Evolutionary conservation across 768 basidiomycete species (phyloP).

Genomic region (Termitomyces sp.): DNA sequence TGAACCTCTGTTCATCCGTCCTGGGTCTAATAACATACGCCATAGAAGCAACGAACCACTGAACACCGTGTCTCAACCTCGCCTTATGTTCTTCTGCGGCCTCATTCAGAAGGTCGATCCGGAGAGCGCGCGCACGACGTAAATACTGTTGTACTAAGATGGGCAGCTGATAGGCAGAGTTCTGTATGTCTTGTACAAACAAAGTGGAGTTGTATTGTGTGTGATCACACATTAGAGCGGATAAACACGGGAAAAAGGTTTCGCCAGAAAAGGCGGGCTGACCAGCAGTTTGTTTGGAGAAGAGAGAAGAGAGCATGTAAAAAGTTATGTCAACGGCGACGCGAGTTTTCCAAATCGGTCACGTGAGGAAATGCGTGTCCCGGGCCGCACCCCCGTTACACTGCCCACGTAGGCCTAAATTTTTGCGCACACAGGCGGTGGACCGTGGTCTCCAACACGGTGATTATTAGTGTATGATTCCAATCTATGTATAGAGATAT

Average conservation of each 20-base stretch:
- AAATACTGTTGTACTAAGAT: not conserved
- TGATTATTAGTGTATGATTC: conserved; percentile 11
- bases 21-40: not conserved
- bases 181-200: not conserved
- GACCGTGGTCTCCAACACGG: not conserved
- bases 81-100: not conserved
- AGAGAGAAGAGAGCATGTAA: not conserved
- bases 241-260: no score
- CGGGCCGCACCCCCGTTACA: not conserved
- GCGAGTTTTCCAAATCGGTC: no score
- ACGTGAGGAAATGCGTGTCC: no score
- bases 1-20: not conserved
- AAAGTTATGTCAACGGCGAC: no score
- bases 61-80: not conserved
- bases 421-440: not conserved
- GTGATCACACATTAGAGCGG: not conserved
- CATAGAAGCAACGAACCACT: conserved; percentile 6
- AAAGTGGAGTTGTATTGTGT: not conserved
- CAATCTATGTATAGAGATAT: conserved; percentile 10
- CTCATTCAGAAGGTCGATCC: not conserved
- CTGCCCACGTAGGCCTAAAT: not conserved
- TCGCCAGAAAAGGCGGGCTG: not conserved
- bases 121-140: conserved; percentile 1
- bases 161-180: conserved; percentile 2
- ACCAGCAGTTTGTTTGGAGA: not conserved